These are phyloP conservation scores for Selaginella moellendorffii DNA, from an alignment of 75 land plant species.

Conservation along the genomic window DNA sequence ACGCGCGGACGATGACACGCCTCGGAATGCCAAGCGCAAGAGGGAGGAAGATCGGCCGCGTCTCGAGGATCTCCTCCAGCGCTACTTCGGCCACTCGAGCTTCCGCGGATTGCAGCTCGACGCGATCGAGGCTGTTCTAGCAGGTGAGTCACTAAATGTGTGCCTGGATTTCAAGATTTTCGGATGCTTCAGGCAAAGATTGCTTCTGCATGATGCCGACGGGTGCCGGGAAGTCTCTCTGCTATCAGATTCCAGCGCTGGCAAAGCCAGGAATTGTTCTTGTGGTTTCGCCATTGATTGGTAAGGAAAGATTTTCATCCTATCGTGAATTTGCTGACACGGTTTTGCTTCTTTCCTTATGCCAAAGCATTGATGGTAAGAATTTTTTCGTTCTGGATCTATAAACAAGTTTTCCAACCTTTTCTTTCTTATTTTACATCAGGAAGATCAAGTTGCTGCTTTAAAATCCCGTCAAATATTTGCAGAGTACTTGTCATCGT, in stretches of 20 bases:
- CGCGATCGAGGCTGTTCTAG: conserved; percentile 67
- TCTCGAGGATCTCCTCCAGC: conserved; percentile 45
- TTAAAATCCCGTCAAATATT: conserved; percentile 55
- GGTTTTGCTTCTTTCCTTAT: too few species aligned
- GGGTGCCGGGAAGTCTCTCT: conserved; percentile 88
- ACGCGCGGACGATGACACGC: too few species aligned
- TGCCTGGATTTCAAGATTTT: not conserved
- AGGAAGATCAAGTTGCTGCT: conserved; percentile 79
- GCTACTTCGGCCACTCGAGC: conserved; percentile 60
- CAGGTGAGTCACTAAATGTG: conserved; percentile 30
- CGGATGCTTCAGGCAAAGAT: conserved; percentile 49
- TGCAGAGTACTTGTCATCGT: conserved; percentile 80
- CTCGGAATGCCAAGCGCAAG: too few species aligned
- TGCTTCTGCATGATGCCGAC: conserved; percentile 97
- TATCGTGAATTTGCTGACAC: too few species aligned
- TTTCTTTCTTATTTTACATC: not conserved
- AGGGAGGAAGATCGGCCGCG: conserved; percentile 19
- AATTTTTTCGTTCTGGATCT: not conserved
- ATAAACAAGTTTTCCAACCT: not conserved
- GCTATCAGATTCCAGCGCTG: conserved; percentile 81
- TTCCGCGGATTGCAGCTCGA: conserved; percentile 74
- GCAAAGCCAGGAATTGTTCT: conserved; percentile 65
- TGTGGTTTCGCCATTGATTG: conserved; percentile 83
- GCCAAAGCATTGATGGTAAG: conserved; percentile 56
- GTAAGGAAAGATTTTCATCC: conserved; percentile 21